These are phyloP conservation scores for Saccharomycopsis vini DNA, from an alignment of 805 yeast genomes.

Conservation along the genomic window DNA sequence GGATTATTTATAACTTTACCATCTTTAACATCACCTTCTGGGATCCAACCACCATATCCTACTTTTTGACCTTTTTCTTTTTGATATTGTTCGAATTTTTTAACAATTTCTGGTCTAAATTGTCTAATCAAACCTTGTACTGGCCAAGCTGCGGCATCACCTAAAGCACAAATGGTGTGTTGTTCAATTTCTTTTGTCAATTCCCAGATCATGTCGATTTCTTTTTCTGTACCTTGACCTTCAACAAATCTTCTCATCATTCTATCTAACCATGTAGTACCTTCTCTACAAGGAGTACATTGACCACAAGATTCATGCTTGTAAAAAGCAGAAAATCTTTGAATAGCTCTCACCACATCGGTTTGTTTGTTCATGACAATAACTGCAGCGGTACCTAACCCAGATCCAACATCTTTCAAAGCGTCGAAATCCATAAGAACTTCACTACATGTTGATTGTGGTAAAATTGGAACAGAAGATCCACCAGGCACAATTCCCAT, in stretches of 20 bases:
- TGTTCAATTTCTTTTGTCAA: constrained; percentile 84
- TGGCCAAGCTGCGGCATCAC: constrained; percentile 94
- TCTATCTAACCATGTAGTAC: constrained; percentile 76
- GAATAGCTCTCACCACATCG: constrained; percentile 78
- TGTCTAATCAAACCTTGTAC: constrained; percentile 80
- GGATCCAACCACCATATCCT: constrained; percentile 70
- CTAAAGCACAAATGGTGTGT: constrained; percentile 86
- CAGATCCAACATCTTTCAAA: constrained; percentile 74
- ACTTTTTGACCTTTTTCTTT: constrained; percentile 38
- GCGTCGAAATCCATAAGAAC: constrained; percentile 86
- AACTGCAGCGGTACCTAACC: constrained; percentile 89
- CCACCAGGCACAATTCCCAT: constrained; percentile 88
- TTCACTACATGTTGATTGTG: constrained; percentile 54
- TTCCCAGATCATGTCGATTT: constrained; percentile 79
- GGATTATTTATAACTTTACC: constrained; percentile 18
- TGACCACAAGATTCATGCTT: constrained; percentile 93
- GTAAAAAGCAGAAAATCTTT: constrained; percentile 74
- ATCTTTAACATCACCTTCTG: constrained; percentile 17
- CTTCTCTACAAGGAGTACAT: constrained; percentile 93
- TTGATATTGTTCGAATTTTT: constrained; percentile 59
- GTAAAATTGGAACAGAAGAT: constrained; percentile 75
- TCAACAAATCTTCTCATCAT: constrained; percentile 74
- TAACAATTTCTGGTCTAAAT: constrained; percentile 75
- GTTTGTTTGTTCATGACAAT: constrained; percentile 85
- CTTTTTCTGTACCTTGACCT: constrained; percentile 75